phyloP scores from a whole-genome alignment of 2,329 filamentous ascomycete species.

The Celoporthe dispersa region DNA sequence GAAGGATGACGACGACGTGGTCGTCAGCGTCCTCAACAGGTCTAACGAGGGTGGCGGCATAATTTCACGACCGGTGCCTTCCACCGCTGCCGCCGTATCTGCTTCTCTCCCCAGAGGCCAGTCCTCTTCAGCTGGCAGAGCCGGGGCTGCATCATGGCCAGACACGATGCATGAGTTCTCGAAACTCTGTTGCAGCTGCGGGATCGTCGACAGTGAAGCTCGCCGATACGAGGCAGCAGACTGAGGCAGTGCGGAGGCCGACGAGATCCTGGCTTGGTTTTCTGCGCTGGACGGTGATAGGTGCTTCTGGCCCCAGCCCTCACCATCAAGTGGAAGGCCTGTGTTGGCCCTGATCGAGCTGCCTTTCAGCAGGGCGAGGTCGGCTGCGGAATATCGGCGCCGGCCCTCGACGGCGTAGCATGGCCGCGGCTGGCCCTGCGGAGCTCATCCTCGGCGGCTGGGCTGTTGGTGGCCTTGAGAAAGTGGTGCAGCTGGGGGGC shows the following conservation, averaged over 20 bases:
- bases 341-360: not conserved
- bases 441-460: constrained; percentile 30
- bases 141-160: constrained; percentile 24
- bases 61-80: constrained; percentile 40
- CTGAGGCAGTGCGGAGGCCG: not conserved
- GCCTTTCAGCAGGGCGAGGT: constrained; percentile 11
- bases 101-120: constrained; percentile 65
- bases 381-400: constrained; percentile 15
- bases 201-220: not conserved
- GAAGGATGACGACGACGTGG: constrained; percentile 34
- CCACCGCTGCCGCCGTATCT: constrained; percentile 47
- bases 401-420: not conserved
- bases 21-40: constrained; percentile 32
- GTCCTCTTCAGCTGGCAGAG: constrained; percentile 40
- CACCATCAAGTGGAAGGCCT: not conserved
- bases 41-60: constrained; percentile 37
- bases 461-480: constrained; percentile 17
- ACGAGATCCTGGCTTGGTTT: constrained; percentile 1
- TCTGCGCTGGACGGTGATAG: not conserved
- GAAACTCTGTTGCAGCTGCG: not conserved
- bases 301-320: not conserved
- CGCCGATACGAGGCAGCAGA: not conserved
- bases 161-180: not conserved
- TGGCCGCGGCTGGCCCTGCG: constrained; percentile 25
- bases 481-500: constrained; percentile 20